Base-by-base conservation (phyloP, 805 yeast species). In the Ogataea pilisensis region DNA sequence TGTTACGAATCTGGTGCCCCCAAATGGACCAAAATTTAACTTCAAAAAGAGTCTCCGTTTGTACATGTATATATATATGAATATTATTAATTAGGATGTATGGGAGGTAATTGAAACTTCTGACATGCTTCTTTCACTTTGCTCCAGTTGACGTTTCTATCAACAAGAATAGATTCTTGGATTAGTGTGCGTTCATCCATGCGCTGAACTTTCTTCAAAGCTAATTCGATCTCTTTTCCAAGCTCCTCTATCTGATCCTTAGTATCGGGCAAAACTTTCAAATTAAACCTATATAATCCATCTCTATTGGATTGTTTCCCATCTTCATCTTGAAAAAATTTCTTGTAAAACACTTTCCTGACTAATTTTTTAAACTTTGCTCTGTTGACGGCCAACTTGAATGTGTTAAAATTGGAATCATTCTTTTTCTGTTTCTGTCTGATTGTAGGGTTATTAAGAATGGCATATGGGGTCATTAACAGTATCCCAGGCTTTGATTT, bases 1-100 rank as follows among this genome's bases (percentile, higher is more conserved):
- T 48, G 51, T 8, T 78, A 67, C 45, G 60, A 68, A 41, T 70
- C 81, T 0, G 54, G 51, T 1, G 39, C 56, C 16, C 85, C 85
- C 0, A 26, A 34, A 0, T 79, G 85, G 85, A 58, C 67, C 9
- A 25, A 53, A n/a, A 53, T 63, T n/a, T 53, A 32, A 45, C 17
- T 22, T 3, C 19, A n/a, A n/a, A n/a, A n/a, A n/a, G n/a, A n/a
- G n/a, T n/a, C n/a, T n/a, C n/a, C n/a, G n/a, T n/a, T n/a, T n/a
- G n/a, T n/a, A n/a, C n/a, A n/a, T n/a, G n/a, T n/a, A n/a, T n/a
- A n/a, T n/a, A n/a, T n/a, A n/a, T n/a, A n/a, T n/a, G n/a, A n/a
- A n/a, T n/a, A n/a, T n/a, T n/a, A n/a, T n/a, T n/a, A n/a, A n/a
- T n/a, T n/a, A 5, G 14, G 19, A 31, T n/a, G 31, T 7, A 45